Evolutionary conservation across 73 alveolate species (phyloP).

Genomic region (Tetrahymena borealis): DNA sequence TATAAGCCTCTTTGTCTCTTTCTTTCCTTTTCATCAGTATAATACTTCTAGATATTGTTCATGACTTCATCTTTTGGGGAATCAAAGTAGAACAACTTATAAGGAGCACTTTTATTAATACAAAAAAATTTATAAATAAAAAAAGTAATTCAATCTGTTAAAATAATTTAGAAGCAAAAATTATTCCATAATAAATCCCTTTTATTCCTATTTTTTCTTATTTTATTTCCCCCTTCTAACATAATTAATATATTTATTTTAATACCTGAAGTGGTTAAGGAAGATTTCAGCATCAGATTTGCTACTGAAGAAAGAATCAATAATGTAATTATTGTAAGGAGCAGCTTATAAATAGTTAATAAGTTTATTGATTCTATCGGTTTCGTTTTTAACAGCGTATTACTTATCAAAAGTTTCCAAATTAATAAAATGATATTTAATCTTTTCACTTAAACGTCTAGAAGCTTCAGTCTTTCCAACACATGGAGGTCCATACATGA

Average conservation of each 20-base stretch:
- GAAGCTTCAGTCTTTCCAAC: background rate
- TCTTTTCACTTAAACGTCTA: background rate
- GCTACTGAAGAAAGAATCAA: background rate
- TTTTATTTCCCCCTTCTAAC: too few relatives aligned
- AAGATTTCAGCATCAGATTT: background rate
- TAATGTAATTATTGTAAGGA: background rate
- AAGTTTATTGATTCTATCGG: background rate
- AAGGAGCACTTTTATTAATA: background rate
- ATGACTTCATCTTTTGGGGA: background rate
- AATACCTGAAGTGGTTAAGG: constrained; percentile 1
- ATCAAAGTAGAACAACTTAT: background rate
- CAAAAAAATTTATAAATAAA: too few relatives aligned
- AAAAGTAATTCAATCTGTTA: too few relatives aligned
- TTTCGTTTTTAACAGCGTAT: background rate
- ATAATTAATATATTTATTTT: background rate
- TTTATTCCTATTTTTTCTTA: too few relatives aligned
- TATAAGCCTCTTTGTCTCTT: background rate
- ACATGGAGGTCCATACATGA: background rate
- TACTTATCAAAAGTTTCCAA: background rate
- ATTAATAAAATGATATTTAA: background rate
- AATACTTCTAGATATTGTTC: background rate
- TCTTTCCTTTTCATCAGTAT: background rate
- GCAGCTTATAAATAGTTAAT: background rate
- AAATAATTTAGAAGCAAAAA: too few relatives aligned
- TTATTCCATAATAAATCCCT: too few relatives aligned